These are phyloP conservation scores for Hura crepitans DNA, from an alignment of 441 rosid species.

Conservation along the genomic window DNA sequence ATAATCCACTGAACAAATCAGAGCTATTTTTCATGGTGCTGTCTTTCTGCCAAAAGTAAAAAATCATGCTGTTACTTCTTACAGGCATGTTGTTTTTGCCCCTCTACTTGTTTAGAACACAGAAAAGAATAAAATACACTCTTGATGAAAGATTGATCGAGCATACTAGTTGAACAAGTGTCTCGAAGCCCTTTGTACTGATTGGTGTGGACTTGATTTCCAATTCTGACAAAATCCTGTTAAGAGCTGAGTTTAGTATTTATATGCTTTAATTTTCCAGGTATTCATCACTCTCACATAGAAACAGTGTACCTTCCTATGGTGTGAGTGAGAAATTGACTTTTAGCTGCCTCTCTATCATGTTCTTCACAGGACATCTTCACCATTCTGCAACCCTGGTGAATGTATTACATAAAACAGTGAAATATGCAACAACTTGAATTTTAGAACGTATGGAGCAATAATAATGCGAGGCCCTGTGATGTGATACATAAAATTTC, in stretches of 20 bases:
- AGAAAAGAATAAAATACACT: background rate
- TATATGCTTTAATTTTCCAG: background rate
- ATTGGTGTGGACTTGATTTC: constrained; percentile 38
- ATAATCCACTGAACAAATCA: constrained; percentile 50
- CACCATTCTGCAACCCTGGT: constrained; percentile 61
- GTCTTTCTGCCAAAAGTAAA: constrained; percentile 38
- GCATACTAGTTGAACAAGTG: constrained; percentile 41
- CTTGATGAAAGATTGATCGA: constrained; percentile 1
- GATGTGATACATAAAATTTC: too few species aligned
- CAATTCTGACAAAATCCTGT: constrained; percentile 45
- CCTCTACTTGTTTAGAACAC: background rate
- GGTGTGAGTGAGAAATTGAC: constrained; percentile 46
- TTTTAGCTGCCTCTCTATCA: constrained; percentile 45
- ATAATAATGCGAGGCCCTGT: too few species aligned
- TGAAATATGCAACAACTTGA: background rate
- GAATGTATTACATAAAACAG: background rate
- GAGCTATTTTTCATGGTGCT: constrained; percentile 35
- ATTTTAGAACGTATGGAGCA: background rate
- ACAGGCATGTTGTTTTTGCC: background rate
- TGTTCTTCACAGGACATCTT: constrained; percentile 62
- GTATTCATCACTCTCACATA: background rate
- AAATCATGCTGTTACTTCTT: background rate
- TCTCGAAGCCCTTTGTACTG: constrained; percentile 45
- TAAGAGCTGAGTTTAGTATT: background rate
- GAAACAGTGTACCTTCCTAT: constrained; percentile 40